These are phyloP conservation scores for Peterozyma toletana DNA, from an alignment of 805 yeast genomes.

Conservation along the genomic window DNA sequence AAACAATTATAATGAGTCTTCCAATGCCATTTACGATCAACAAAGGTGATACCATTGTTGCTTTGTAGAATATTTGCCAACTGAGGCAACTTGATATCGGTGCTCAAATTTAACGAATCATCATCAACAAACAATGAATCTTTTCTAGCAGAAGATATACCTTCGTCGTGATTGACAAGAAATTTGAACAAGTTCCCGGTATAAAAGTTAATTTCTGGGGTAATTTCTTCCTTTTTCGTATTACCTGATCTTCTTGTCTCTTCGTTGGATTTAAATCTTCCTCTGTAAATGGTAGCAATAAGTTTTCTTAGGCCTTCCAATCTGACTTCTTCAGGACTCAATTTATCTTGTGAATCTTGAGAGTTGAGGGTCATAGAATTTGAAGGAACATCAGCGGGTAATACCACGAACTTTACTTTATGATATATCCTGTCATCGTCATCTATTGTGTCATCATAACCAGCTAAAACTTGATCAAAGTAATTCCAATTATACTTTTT, in stretches of 20 bases:
- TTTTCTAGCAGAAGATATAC: constrained; percentile 18
- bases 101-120: constrained; percentile 30
- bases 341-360: constrained; percentile 47
- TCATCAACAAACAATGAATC: constrained; percentile 26
- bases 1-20: constrained; percentile 70
- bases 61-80: constrained; percentile 65
- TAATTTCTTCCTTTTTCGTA: constrained; percentile 32
- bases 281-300: constrained; percentile 54
- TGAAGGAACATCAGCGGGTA: constrained; percentile 70
- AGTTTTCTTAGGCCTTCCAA: constrained; percentile 82
- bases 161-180: constrained; percentile 43
- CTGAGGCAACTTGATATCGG: constrained; percentile 38
- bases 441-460: constrained; percentile 69
- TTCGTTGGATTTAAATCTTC: constrained; percentile 37
- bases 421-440: constrained; percentile 47
- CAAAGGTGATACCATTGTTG: constrained; percentile 54
- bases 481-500: constrained; percentile 78
- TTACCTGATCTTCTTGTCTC: constrained; percentile 29
- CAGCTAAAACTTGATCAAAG: constrained; percentile 87
- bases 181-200: constrained; percentile 77
- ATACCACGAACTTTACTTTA: constrained; percentile 74
- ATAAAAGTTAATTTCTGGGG: constrained; percentile 77
- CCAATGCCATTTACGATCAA: constrained; percentile 90
- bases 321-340: constrained; percentile 80
- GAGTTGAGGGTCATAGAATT: constrained; percentile 30